These are phyloP conservation scores for Kandelia obovata DNA, from an alignment of 345 rosid species.

Conservation along the genomic window DNA sequence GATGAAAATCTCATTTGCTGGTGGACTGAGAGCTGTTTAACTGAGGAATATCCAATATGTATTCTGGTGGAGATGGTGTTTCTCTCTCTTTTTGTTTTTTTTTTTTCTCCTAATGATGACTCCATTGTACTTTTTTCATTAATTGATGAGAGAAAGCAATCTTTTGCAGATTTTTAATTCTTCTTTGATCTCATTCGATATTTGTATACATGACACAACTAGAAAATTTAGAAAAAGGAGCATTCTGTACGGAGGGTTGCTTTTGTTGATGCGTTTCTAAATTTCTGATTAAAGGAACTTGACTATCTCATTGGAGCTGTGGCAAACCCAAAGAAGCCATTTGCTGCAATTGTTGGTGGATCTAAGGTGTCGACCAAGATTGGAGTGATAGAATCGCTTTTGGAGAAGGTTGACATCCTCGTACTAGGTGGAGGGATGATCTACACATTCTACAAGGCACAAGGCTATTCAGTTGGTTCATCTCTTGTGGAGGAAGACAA, in stretches of 20 bases:
- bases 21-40: too few species aligned
- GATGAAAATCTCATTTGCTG: too few species aligned
- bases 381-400: constrained; percentile 87
- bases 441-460: constrained; percentile 79
- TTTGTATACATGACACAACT: neutral
- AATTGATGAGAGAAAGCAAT: too few species aligned
- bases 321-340: constrained; percentile 84
- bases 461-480: constrained; percentile 73
- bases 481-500: constrained; percentile 86
- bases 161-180: too few species aligned
- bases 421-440: constrained; percentile 95
- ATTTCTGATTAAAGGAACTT: constrained; percentile 50
- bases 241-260: neutral
- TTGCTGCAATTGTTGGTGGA: constrained; percentile 97
- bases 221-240: neutral
- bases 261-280: neutral
- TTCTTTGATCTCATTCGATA: neutral
- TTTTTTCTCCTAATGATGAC: too few species aligned
- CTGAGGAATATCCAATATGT: too few species aligned
- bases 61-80: too few species aligned
- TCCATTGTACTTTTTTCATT: too few species aligned
- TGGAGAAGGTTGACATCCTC: constrained; percentile 64
- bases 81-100: too few species aligned
- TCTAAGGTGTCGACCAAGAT: constrained; percentile 90
- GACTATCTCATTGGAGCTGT: constrained; percentile 96